phyloP scores from a whole-genome alignment of 106 monocot genomes.

The Dioscorea dumetorum region DNA sequence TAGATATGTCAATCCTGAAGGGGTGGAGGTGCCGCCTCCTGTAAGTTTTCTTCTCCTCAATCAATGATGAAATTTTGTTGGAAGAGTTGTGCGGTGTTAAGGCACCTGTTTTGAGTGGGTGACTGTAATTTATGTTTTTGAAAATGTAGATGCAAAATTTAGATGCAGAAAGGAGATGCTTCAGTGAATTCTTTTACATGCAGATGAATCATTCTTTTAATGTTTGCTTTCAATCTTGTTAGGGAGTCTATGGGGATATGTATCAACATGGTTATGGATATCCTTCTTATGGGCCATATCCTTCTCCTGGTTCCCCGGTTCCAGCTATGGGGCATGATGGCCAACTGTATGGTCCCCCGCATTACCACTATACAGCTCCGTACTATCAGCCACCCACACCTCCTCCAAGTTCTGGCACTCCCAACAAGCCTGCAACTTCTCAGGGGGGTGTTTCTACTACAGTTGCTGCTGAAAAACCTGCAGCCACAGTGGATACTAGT shows the following conservation, averaged over 20 bases:
- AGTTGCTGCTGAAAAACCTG: slow-evolving; percentile 18
- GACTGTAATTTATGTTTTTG: too few relatives aligned
- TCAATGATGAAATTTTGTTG: too few relatives aligned
- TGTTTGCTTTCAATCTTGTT: slow-evolving; percentile 3
- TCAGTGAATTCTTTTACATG: too few relatives aligned
- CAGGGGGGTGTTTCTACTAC: slow-evolving; percentile 22
- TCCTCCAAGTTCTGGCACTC: slow-evolving; percentile 9
- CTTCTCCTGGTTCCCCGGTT: slow-evolving; percentile 44
- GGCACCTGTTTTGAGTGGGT: too few relatives aligned
- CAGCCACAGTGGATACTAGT: slow-evolving; percentile 22
- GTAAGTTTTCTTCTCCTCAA: slow-evolving; percentile 18
- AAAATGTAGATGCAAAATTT: too few relatives aligned
- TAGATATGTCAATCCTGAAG: slow-evolving; percentile 66
- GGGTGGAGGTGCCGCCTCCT: slow-evolving; percentile 48
- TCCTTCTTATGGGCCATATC: slow-evolving; percentile 46
- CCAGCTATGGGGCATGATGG: slow-evolving; percentile 46
- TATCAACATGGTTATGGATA: slow-evolving; percentile 64
- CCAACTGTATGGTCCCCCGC: slow-evolving; percentile 50
- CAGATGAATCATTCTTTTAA: neutral
- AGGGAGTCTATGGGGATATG: slow-evolving; percentile 78
- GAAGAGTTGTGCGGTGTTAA: too few relatives aligned
- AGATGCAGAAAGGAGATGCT: too few relatives aligned
- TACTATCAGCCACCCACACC: slow-evolving; percentile 46
- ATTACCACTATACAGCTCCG: slow-evolving; percentile 43
- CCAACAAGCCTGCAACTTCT: slow-evolving; percentile 13